phyloP scores from a whole-genome alignment of 2,329 filamentous ascomycete species.

The Pseudopithomyces maydicus region DNA sequence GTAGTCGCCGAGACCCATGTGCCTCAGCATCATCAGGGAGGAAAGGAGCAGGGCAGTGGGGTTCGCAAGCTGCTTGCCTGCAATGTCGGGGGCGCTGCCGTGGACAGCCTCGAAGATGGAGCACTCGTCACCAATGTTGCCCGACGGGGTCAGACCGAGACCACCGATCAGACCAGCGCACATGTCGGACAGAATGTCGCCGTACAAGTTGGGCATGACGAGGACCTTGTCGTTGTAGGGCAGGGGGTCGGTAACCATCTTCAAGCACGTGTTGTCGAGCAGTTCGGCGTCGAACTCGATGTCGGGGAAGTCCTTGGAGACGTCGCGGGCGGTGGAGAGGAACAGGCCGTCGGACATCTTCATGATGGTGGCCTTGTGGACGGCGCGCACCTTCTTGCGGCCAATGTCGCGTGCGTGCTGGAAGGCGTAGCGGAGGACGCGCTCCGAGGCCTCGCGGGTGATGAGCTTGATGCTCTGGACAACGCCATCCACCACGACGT shows the following conservation, averaged over 20 bases:
- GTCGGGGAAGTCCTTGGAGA: conserved; percentile 92
- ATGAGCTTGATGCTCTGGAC: conserved; percentile 99
- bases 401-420: conserved; percentile 94
- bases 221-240: conserved; percentile 99
- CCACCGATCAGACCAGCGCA: conserved; percentile 98
- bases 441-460: conserved; percentile 90
- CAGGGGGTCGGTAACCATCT: conserved; percentile 94
- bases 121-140: conserved; percentile 99
- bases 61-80: conserved; percentile 94
- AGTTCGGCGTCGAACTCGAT: conserved; percentile 98
- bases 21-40: conserved; percentile 99
- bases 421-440: conserved; percentile 96
- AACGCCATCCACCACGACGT: conserved; percentile 95
- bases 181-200: conserved; percentile 99
- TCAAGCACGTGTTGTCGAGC: conserved; percentile 98
- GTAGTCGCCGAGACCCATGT: conserved; percentile 89
- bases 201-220: conserved; percentile 97
- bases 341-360: conserved; percentile 99
- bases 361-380: conserved; percentile 99
- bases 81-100: conserved; percentile 95
- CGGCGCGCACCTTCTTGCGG: conserved; percentile 94
- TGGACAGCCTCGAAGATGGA: conserved; percentile 99
- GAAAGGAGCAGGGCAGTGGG: conserved; percentile 93
- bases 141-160: conserved; percentile 93
- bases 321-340: conserved; percentile 81